Evolutionary conservation across 805 yeast genomes (phyloP).

Genomic region (Maudiozyma saulgeensis): DNA sequence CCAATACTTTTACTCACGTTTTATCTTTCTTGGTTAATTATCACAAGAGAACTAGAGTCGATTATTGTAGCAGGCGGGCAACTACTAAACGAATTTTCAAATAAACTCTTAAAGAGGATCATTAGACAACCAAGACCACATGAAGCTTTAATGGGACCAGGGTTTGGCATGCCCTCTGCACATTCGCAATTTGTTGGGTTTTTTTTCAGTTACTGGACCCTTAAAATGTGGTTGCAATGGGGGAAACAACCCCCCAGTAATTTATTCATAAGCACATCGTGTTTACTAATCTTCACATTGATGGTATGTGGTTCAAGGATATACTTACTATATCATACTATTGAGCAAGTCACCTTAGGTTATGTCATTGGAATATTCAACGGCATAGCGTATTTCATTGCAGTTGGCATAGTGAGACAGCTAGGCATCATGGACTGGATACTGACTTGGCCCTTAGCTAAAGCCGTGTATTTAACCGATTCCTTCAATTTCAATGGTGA

Average conservation of each 20-base stretch:
- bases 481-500: background rate
- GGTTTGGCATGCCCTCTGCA: conserved; percentile 95
- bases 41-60: conserved; percentile 79
- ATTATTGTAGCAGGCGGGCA: conserved; percentile 81
- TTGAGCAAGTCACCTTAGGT: conserved; percentile 69
- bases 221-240: conserved; percentile 38
- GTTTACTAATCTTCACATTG: conserved; percentile 21
- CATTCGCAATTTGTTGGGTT: conserved; percentile 95
- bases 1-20: conserved; percentile 75
- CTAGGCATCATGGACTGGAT: conserved; percentile 3
- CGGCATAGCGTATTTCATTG: conserved; percentile 50
- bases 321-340: conserved; percentile 68
- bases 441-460: background rate
- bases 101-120: conserved; percentile 54
- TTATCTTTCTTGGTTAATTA: conserved; percentile 73
- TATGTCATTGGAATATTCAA: conserved; percentile 47
- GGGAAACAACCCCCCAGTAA: conserved; percentile 18
- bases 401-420: conserved; percentile 28
- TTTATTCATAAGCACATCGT: background rate
- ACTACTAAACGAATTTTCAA: conserved; percentile 61
- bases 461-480: background rate
- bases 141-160: conserved; percentile 32
- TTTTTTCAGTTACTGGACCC: conserved; percentile 47
- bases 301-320: conserved; percentile 61
- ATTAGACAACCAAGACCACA: conserved; percentile 69